phyloP scores from a whole-genome alignment of 2,329 filamentous ascomycete genomes.

The Penicillium capsulatum region DNA sequence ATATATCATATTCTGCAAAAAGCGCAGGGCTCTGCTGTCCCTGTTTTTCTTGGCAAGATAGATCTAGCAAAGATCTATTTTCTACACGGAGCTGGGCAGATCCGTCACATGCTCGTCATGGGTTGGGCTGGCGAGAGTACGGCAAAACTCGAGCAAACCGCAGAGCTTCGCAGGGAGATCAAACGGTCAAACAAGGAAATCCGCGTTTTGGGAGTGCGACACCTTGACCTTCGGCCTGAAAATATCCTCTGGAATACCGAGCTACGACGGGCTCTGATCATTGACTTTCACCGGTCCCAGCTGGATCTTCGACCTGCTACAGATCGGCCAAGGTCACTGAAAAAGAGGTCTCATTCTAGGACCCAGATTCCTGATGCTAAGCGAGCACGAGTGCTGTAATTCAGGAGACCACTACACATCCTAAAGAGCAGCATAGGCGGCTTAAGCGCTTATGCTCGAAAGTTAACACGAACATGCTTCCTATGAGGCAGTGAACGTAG shows the following conservation, averaged over 20 bases:
- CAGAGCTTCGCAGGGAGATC: neutral
- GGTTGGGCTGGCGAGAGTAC: conserved; percentile 17
- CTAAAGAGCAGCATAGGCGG: too few species aligned
- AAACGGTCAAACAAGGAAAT: neutral
- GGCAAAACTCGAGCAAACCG: conserved; percentile 1
- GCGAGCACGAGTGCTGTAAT: neutral
- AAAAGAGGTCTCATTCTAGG: neutral
- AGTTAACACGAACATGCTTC: too few species aligned
- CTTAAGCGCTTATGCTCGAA: too few species aligned
- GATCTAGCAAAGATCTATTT: conserved; percentile 22
- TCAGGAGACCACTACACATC: too few species aligned
- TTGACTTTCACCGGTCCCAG: conserved; percentile 1
- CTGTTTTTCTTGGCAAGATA: conserved; percentile 27
- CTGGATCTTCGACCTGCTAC: neutral
- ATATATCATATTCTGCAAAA: conserved; percentile 3
- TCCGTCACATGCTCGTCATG: conserved; percentile 32
- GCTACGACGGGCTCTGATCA: conserved; percentile 2
- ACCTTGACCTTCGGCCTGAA: conserved; percentile 1
- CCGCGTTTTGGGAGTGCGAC: neutral
- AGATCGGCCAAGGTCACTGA: neutral
- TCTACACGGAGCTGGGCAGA: conserved; percentile 24
- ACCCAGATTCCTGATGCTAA: neutral
- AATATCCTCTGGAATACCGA: conserved; percentile 2
- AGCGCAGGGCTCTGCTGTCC: conserved; percentile 26
- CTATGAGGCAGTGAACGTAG: too few species aligned